Evolutionary conservation across 1,284 basidiomycete species (phyloP), one percentile per base, ranked within the genome.

Genomic region (Hypsizygus ulmarius): DNA sequence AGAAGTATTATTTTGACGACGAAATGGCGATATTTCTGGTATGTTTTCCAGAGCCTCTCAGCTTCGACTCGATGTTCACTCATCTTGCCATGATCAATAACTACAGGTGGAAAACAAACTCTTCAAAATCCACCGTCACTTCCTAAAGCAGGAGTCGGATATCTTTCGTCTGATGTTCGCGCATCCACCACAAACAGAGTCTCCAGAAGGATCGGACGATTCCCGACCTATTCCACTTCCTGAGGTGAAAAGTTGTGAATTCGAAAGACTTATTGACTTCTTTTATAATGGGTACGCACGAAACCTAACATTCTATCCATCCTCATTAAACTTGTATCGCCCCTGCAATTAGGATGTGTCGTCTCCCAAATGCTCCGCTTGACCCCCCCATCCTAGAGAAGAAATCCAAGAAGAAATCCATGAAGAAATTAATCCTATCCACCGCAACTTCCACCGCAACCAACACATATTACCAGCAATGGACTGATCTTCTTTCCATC

Each of bases 401-500:
- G 21, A 25, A 25, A 25, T 25, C 21, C 7, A 7, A 7, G 4
- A 25, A 25, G 21, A 25, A 25, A 7, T 25, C 7, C 21, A 25
- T 4, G 4, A n/a, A n/a, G n/a, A n/a, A n/a, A n/a, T n/a, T n/a
- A n/a, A n/a, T n/a, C n/a, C n/a, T n/a, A n/a, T n/a, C n/a, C n/a
- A n/a, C n/a, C n/a, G 12, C 42, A n/a, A 14, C 11, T 19, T 25
- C 16, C 39, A 12, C 10, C 2, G 15, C 4, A 21, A 38, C 27
- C n/a, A 29, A 27, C 28, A 29, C 27, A 37, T 50, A 21, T 9
- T 38, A 21, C 34, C 11, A 41, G 28, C 41, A 55, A 18, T 59
- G 55, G 58, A 44, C 57, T 28, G 39, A 53, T 33, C 49, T 59
- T 3, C 45, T 59, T 21, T 44, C 52, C 2, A 56, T 59, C 11